A percentile compares a stretch with the other conserved stretches of the same genome.
Conservation (phyloP, 306 rosid genomes). For the Fragaria iinumae region DNA sequence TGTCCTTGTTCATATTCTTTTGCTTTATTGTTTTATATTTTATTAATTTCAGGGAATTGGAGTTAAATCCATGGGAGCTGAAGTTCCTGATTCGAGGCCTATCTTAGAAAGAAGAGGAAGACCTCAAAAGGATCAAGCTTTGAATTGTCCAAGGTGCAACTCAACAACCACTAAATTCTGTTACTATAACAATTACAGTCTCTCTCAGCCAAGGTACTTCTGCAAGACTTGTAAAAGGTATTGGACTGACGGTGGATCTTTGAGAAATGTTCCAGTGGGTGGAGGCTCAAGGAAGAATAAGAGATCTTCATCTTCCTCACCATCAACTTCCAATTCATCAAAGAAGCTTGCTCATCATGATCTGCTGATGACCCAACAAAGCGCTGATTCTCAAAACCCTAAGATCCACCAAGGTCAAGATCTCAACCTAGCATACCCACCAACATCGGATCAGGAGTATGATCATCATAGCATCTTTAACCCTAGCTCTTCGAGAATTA, state of each 20-base stretch:
- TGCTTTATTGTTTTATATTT: conserved; percentile 15
- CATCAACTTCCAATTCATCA: conserved; percentile 35
- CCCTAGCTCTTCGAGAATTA: conserved; percentile 32
- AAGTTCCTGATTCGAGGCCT: conserved; percentile 36
- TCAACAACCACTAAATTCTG: conserved; percentile 95
- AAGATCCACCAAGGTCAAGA: conserved; percentile 82
- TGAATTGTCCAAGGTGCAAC: conserved; percentile 97
- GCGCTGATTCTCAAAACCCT: conserved; percentile 50
- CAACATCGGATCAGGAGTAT: conserved; percentile 27
- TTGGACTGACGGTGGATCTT: conserved; percentile 98
- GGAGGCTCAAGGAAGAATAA: conserved; percentile 98
- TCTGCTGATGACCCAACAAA: conserved; percentile 24
- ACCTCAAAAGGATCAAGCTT: conserved; percentile 76
- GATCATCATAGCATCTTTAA: conserved; percentile 43
- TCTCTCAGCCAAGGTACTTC: conserved; percentile 93
- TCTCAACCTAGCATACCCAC: conserved; percentile 78
- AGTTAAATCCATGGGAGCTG: conserved; percentile 56
- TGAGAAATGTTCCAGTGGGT: conserved; percentile 95
- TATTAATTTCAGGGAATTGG: conserved; percentile 45
- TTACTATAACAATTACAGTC: conserved; percentile 90
- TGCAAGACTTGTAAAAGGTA: conserved; percentile 97
- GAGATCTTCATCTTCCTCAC: conserved; percentile 41
- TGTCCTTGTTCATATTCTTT: not conserved
- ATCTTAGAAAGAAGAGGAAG: conserved; percentile 67
- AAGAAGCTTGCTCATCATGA: conserved; percentile 39